Base-by-base conservation (phyloP, 805 yeast species). In the Starmerella gropengiesseri region DNA sequence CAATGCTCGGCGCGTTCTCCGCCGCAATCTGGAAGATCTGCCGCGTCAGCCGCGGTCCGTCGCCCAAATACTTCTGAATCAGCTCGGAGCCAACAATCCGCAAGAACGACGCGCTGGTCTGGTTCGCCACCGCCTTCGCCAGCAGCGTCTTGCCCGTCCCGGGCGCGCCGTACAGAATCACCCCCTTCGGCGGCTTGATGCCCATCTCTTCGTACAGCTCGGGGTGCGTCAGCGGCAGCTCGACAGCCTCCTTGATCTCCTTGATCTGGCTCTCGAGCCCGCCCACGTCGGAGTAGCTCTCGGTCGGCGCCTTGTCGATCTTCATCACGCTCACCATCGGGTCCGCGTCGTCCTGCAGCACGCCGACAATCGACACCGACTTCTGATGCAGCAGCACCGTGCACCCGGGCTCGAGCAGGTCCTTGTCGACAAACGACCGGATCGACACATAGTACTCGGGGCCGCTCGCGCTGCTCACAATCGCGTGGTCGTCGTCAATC, bases 191-290 rank as follows among this genome's bases (percentile, higher is more conserved):
- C 11, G 96, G 97, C 59, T 87, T 86, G 57, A 89, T 89, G 56
- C 97, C 97, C 96, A 89, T 87, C 63, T 87, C 96, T 66, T 91
- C 95, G 64, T 87, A 89, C 55, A 89, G 68, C 62, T 89, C 97
- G 0, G 97, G 97, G 64, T 89, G 96, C 12, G 95, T 86, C 50
- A 87, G 70, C 11, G 97, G 97, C 55, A 89, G 71, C 63, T 89
- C 97, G 13, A 89, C 96, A 7, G 95, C 83, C 64, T 89, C 97
- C 66, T 91, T 91, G 56, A 91, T 91, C 65, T 91, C 98, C 68
- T 91, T 95, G 59, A 91, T 89, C 67, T 91, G 98, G 12, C 78
- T 62, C 63, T 91, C 97, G 52, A 91, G 72, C 30, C 98, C 98
- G 59, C 98, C 98, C 59, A 91, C 83, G 61, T 91, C 98, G 14